Evolutionary conservation across 805 yeast genomes (phyloP).

Genomic region (Candida stauntonica): DNA sequence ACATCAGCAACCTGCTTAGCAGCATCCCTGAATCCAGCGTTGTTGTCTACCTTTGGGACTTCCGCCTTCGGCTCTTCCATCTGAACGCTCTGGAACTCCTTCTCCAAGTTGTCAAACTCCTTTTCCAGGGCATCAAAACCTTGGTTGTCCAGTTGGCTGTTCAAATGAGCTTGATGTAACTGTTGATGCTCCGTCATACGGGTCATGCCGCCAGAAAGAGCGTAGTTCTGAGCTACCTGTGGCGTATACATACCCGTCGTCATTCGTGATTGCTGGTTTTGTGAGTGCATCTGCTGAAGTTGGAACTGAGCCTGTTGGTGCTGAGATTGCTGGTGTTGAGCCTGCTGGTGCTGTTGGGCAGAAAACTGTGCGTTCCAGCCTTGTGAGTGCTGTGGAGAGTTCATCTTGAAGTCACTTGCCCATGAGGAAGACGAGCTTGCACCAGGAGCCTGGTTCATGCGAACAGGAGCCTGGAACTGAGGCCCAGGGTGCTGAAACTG

Average conservation of each 20-base stretch:
- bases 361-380: slow-evolving; percentile 22
- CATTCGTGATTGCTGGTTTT: slow-evolving; percentile 6
- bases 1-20: slow-evolving; percentile 26
- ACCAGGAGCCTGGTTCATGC: not conserved
- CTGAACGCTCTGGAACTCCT: slow-evolving; percentile 12
- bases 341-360: not conserved
- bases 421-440: slow-evolving; percentile 14
- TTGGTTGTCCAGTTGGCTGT: slow-evolving; percentile 16
- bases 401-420: slow-evolving; percentile 24
- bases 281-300: slow-evolving; percentile 2
- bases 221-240: slow-evolving; percentile 8
- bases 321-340: slow-evolving; percentile 7
- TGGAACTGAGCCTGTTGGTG: slow-evolving; percentile 3
- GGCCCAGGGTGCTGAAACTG: slow-evolving; percentile 10
- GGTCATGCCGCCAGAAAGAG: slow-evolving; percentile 3
- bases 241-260: slow-evolving; percentile 9
- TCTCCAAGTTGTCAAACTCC: slow-evolving; percentile 16
- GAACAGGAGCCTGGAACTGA: not conserved
- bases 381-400: slow-evolving; percentile 11
- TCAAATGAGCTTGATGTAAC: slow-evolving; percentile 14
- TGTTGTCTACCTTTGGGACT: slow-evolving; percentile 5
- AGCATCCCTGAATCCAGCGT: slow-evolving; percentile 23
- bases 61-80: slow-evolving; percentile 7
- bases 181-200: slow-evolving; percentile 24
- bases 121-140: slow-evolving; percentile 13